These are phyloP conservation scores for Polytrichum formosum DNA, from an alignment of 225 moss, liverwort and hornwort genomes.

Conservation along the genomic window DNA sequence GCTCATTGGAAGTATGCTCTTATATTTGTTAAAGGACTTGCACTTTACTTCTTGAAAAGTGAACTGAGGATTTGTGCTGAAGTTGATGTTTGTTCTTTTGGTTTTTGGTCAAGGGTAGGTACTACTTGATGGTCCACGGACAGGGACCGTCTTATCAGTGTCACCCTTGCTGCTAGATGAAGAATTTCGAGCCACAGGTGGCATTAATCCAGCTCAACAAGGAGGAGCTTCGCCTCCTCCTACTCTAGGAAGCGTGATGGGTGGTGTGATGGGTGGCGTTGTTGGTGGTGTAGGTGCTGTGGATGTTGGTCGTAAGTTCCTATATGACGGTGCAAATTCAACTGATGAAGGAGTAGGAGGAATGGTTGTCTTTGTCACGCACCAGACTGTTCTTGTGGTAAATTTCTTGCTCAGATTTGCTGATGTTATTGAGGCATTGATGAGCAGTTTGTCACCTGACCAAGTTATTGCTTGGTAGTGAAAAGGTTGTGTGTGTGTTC, in stretches of 20 bases:
- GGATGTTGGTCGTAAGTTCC: constrained; percentile 97
- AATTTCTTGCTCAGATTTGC: constrained; percentile 6
- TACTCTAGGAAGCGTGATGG: constrained; percentile 84
- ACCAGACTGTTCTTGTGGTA: constrained; percentile 95
- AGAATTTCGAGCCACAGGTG: constrained; percentile 54
- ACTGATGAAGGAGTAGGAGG: constrained; percentile 76
- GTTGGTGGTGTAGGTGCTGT: constrained; percentile 60
- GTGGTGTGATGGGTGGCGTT: constrained; percentile 90
- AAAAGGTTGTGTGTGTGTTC: too few relatives aligned
- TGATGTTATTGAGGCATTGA: not conserved
- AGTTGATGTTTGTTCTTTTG: constrained; percentile 21
- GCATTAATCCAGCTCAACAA: constrained; percentile 44
- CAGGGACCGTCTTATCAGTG: constrained; percentile 88
- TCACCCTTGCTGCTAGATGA: constrained; percentile 87
- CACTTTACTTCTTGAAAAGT: not conserved
- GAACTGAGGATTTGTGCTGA: constrained; percentile 17
- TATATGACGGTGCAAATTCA: constrained; percentile 80
- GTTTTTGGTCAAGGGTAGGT: constrained; percentile 42
- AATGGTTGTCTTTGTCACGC: constrained; percentile 93
- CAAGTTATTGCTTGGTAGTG: too few relatives aligned
- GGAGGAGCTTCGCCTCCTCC: constrained; percentile 61
- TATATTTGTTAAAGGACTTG: not conserved
- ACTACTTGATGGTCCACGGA: constrained; percentile 88
- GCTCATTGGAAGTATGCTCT: not conserved
- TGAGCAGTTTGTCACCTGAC: not conserved